Percentiles rank a stretch among this genome's conserved stretches.
phyloP scores from a whole-genome alignment of 1,139 yeast genomes.

The Nakaseomyces nivariensis region DNA sequence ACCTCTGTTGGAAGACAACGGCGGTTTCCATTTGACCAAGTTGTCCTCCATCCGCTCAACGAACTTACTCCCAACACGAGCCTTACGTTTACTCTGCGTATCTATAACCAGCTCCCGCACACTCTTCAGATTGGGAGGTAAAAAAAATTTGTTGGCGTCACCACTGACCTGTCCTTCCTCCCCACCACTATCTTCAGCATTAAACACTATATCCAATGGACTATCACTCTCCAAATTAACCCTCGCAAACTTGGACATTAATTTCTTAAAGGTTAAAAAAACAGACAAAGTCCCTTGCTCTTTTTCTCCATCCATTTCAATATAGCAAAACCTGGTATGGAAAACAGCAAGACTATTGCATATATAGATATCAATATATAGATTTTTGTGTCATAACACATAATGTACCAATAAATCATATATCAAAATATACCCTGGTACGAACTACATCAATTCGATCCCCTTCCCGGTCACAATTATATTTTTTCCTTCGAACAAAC shows the following conservation, averaged over 20 bases:
- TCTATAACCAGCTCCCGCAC: constrained; percentile 26
- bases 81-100: constrained; percentile 24
- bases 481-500: too few species aligned
- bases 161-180: background rate
- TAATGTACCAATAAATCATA: too few species aligned
- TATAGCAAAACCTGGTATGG: too few species aligned
- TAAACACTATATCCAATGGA: background rate
- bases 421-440: background rate
- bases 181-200: background rate
- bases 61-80: constrained; percentile 29
- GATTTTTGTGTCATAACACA: background rate
- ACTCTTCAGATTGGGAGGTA: constrained; percentile 9
- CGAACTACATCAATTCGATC: background rate
- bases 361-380: too few species aligned
- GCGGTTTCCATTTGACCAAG: constrained; percentile 44
- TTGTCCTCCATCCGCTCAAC: constrained; percentile 42
- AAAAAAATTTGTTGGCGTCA: background rate
- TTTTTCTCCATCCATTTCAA: too few species aligned
- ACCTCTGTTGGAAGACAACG: constrained; percentile 33
- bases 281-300: too few species aligned
- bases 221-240: background rate
- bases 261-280: too few species aligned
- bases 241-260: constrained; percentile 1
- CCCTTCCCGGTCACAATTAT: background rate
- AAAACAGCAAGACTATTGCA: too few species aligned